These are phyloP conservation scores for Colletotrichum lindemuthianum DNA, from an alignment of 2,329 filamentous ascomycete genomes.

Conservation along the genomic window DNA sequence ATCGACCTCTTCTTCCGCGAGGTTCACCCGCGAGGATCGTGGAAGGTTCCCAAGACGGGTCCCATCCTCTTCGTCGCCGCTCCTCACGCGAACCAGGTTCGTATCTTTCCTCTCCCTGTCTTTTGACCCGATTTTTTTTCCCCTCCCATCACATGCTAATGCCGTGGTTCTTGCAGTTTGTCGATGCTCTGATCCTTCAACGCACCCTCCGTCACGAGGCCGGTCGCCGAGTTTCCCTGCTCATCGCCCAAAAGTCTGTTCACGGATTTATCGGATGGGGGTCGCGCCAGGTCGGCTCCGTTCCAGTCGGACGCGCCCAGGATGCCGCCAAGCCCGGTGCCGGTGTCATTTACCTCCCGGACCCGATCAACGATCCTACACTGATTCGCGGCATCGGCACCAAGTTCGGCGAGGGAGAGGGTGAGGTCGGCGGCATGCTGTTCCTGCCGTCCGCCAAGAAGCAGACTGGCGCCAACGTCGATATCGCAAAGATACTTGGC, in stretches of 20 bases:
- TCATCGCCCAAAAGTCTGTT: slow-evolving; percentile 96
- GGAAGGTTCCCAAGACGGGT: slow-evolving; percentile 89
- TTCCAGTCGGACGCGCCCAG: slow-evolving; percentile 92
- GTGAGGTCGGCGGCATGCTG: slow-evolving; percentile 82
- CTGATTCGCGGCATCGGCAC: slow-evolving; percentile 83
- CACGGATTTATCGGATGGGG: slow-evolving; percentile 91
- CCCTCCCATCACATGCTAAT: slow-evolving; percentile 31
- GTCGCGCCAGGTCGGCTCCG: slow-evolving; percentile 84
- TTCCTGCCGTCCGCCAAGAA: slow-evolving; percentile 88
- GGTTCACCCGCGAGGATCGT: slow-evolving; percentile 92
- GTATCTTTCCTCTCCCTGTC: slow-evolving; percentile 6
- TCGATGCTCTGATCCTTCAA: slow-evolving; percentile 94
- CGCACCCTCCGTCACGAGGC: slow-evolving; percentile 88
- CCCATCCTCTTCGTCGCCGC: slow-evolving; percentile 96
- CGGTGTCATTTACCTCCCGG: slow-evolving; percentile 88
- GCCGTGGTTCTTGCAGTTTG: slow-evolving; percentile 69
- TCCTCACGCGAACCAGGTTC: slow-evolving; percentile 92
- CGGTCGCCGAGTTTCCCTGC: slow-evolving; percentile 86
- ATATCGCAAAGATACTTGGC: slow-evolving; percentile 83
- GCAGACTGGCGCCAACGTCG: slow-evolving; percentile 78
- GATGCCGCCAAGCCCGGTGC: slow-evolving; percentile 83
- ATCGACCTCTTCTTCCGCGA: slow-evolving; percentile 98
- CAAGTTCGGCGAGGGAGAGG: slow-evolving; percentile 78
- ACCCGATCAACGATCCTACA: slow-evolving; percentile 85
- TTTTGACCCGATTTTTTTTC: slow-evolving; percentile 24